Conservation (phyloP, 176 grass and related monocot genomes). For the Thinopyrum elongatum region DNA sequence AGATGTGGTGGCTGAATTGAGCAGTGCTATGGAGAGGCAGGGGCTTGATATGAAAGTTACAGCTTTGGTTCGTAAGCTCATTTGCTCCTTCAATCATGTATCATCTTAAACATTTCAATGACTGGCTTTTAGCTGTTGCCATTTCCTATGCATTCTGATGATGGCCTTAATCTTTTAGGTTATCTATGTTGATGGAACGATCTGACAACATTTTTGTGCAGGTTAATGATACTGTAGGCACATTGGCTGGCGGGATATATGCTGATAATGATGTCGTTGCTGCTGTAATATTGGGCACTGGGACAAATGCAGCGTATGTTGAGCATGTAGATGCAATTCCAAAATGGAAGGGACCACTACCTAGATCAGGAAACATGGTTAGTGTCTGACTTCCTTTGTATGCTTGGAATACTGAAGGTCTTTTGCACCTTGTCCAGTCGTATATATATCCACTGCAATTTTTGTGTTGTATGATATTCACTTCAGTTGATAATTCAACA, state of each 20-base stretch:
- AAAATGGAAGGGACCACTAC: conserved; percentile 69
- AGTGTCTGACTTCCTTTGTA: conserved; percentile 15
- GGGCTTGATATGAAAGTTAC: conserved; percentile 90
- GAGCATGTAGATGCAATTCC: conserved; percentile 72
- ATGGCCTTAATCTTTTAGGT: background rate
- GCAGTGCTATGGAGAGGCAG: conserved; percentile 71
- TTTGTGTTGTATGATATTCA: conserved; percentile 17
- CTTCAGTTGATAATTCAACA: conserved; percentile 1
- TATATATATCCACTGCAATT: conserved; percentile 11
- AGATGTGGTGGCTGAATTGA: conserved; percentile 88
- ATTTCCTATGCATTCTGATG: background rate
- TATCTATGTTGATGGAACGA: background rate
- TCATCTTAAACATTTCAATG: background rate
- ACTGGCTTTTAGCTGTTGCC: background rate
- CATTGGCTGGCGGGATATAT: conserved; percentile 80
- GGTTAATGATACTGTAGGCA: conserved; percentile 94
- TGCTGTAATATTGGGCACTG: conserved; percentile 90
- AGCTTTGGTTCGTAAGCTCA: conserved; percentile 55
- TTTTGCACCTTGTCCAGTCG: conserved; percentile 14
- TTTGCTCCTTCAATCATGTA: conserved; percentile 2
- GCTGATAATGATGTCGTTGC: conserved; percentile 70
- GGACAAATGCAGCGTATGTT: conserved; percentile 94
- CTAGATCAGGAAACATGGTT: conserved; percentile 86
- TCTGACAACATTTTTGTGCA: conserved; percentile 32
- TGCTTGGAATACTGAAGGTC: conserved; percentile 2